Percentiles rank a stretch among this genome's conserved stretches.
Conservation (phyloP, 371 early-diverging fungal species). For the Funneliformis caledonium region DNA sequence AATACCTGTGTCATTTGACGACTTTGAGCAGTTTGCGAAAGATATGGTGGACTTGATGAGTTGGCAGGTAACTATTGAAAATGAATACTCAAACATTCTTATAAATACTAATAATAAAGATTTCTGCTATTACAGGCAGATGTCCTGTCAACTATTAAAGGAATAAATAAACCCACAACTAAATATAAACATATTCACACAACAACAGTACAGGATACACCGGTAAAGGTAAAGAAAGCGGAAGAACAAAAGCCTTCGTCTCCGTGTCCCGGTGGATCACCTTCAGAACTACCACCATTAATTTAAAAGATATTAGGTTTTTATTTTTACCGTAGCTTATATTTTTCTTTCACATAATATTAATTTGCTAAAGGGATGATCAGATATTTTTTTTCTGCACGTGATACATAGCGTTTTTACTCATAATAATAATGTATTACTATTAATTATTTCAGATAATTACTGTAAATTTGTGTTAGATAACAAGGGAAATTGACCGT, state of each 20-base stretch:
- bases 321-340: too few relatives aligned
- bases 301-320: too few relatives aligned
- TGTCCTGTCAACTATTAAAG: slow-evolving; percentile 10
- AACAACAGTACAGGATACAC: slow-evolving; percentile 27
- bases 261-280: background rate
- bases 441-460: too few relatives aligned
- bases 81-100: background rate
- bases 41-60: slow-evolving; percentile 13
- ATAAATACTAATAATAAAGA: background rate
- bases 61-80: slow-evolving; percentile 27
- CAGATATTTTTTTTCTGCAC: too few relatives aligned
- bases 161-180: slow-evolving; percentile 12
- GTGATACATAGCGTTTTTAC: too few relatives aligned
- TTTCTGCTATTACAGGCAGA: slow-evolving; percentile 9
- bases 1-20: slow-evolving; percentile 20
- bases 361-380: too few relatives aligned
- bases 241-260: background rate
- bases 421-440: too few relatives aligned
- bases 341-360: too few relatives aligned
- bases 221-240: slow-evolving; percentile 20
- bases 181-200: slow-evolving; percentile 27
- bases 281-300: too few relatives aligned
- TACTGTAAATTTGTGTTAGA: too few relatives aligned
- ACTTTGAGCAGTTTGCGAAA: slow-evolving; percentile 7
- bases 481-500: too few relatives aligned